Conservation (phyloP, 768 basidiomycete species). For the Mycena olivaceomarginata region DNA sequence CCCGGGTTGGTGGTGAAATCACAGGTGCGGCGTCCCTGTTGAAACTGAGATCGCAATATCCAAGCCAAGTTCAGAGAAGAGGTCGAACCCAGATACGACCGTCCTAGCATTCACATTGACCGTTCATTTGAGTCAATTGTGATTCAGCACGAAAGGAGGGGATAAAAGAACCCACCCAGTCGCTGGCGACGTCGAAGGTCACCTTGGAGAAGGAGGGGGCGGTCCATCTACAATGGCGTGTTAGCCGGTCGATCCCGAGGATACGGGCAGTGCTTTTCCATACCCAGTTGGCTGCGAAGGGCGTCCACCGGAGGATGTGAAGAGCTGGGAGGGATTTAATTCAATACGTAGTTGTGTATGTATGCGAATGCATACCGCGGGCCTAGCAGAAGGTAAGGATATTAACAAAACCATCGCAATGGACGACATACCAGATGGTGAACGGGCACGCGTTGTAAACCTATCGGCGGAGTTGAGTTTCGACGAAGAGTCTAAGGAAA, state of each 20-base stretch:
- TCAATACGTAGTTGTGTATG: neutral
- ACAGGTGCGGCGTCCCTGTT: constrained; percentile 64
- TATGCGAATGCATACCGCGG: constrained; percentile 46
- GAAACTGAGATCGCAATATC: neutral
- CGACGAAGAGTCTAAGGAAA: neutral
- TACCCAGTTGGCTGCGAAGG: constrained; percentile 33
- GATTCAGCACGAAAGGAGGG: neutral
- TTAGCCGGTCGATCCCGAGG: neutral
- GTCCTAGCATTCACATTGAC: neutral
- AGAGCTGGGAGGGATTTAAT: constrained; percentile 12
- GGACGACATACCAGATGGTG: constrained; percentile 25
- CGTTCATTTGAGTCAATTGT: neutral
- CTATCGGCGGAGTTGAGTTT: neutral
- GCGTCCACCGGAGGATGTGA: constrained; percentile 27
- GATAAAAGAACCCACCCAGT: constrained; percentile 73
- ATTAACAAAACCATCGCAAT: neutral
- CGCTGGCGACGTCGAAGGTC: constrained; percentile 65
- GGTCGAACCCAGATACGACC: constrained; percentile 60
- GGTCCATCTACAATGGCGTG: constrained; percentile 19
- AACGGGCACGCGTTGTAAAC: constrained; percentile 10
- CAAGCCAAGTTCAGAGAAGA: neutral
- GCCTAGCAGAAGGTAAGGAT: constrained; percentile 37
- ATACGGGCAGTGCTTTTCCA: neutral
- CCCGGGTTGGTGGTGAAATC: constrained; percentile 62
- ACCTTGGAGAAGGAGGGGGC: constrained; percentile 49